A percentile compares a stretch with the other conserved stretches of the same genome.
These are phyloP conservation scores for Lipomyces anomalus DNA, from an alignment of 805 yeast genomes.

Conservation along the genomic window DNA sequence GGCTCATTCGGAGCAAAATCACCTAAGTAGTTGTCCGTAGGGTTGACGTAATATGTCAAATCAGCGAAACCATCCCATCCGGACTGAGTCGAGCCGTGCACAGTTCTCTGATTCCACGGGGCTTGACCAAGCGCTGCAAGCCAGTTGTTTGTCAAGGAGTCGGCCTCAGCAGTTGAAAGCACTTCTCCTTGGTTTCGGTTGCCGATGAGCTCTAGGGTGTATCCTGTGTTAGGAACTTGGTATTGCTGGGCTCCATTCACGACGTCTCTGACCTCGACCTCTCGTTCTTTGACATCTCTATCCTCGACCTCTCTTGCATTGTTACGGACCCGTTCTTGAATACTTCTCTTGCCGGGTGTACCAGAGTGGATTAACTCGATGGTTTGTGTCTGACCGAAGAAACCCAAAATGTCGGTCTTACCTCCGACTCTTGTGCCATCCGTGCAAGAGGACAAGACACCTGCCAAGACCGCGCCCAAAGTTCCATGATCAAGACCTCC, in stretches of 20 bases:
- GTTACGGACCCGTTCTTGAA: constrained; percentile 1
- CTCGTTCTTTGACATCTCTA: too few relatives aligned
- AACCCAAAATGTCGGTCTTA: constrained; percentile 1
- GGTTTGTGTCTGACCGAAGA: neutral
- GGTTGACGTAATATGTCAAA: constrained; percentile 1
- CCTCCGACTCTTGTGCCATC: constrained; percentile 2
- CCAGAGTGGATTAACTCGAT: constrained; percentile 1
- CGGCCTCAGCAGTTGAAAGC: neutral
- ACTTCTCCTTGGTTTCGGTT: constrained; percentile 1
- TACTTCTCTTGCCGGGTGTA: constrained; percentile 1
- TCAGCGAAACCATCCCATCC: constrained; percentile 1
- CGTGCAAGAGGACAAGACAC: constrained; percentile 1
- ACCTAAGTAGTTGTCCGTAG: constrained; percentile 1
- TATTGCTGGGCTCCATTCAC: constrained; percentile 1
- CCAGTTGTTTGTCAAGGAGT: constrained; percentile 2
- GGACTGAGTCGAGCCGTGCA: constrained; percentile 1
- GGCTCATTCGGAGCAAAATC: constrained; percentile 1
- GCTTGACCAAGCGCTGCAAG: neutral
- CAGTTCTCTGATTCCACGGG: constrained; percentile 1
- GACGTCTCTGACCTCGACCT: neutral
- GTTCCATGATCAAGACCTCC: constrained; percentile 1
- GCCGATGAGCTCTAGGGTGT: constrained; percentile 2
- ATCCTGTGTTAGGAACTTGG: constrained; percentile 1
- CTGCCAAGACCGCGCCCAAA: neutral
- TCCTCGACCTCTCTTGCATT: too few relatives aligned